Percentiles rank a stretch among this genome's conserved stretches.
These are phyloP conservation scores for Termitomyces sp. DNA, from an alignment of 768 basidiomycete species.

Conservation along the genomic window DNA sequence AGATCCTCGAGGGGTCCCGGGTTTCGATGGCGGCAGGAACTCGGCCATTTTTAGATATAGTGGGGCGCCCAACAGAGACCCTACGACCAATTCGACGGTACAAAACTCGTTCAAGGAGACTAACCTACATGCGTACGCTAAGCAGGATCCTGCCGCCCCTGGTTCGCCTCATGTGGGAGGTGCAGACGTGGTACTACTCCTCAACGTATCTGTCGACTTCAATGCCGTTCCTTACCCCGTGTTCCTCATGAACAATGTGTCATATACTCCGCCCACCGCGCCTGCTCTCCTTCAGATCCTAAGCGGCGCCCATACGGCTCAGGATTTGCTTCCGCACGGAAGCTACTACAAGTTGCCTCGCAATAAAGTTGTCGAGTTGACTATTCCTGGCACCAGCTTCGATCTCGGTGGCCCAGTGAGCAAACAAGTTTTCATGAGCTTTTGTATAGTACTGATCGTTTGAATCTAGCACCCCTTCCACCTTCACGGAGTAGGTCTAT, in stretches of 20 bases:
- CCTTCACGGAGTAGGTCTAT: constrained; percentile 4
- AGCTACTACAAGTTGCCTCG: constrained; percentile 38
- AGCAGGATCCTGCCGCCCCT: constrained; percentile 21
- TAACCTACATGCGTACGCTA: constrained; percentile 23
- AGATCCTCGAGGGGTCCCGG: constrained; percentile 15
- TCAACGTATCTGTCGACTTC: constrained; percentile 24
- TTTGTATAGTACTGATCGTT: background rate
- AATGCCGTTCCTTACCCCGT: constrained; percentile 12
- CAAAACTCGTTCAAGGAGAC: constrained; percentile 14
- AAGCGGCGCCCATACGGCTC: constrained; percentile 36
- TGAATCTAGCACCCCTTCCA: constrained; percentile 9
- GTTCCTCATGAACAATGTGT: constrained; percentile 27
- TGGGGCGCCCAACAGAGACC: constrained; percentile 39
- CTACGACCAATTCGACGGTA: constrained; percentile 26
- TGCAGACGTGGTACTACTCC: constrained; percentile 36
- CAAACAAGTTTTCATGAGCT: background rate
- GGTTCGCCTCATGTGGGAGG: constrained; percentile 29
- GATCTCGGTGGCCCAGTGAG: constrained; percentile 26
- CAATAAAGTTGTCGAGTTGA: constrained; percentile 45
- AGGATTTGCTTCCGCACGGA: constrained; percentile 36
- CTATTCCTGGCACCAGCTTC: constrained; percentile 29
- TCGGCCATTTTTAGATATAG: constrained; percentile 49
- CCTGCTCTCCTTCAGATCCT: constrained; percentile 45
- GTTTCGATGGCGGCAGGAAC: constrained; percentile 35
- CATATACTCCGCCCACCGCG: constrained; percentile 32